Evolutionary conservation across 129 eudicot species (phyloP).

Genomic region (carrot (Daucus carota)): DNA sequence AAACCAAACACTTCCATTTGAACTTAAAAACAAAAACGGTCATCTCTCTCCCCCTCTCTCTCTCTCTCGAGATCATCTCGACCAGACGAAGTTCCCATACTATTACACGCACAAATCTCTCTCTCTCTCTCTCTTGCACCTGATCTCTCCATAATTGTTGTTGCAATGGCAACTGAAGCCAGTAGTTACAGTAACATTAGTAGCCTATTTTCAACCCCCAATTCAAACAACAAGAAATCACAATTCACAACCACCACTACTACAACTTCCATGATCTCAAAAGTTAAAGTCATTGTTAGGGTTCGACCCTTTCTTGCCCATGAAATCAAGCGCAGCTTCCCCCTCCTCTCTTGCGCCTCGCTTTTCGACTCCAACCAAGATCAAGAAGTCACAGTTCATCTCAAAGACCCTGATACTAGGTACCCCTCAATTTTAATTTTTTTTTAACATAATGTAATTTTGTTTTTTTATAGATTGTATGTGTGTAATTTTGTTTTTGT

Average conservation of each 20-base stretch:
- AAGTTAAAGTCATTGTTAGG: constrained; percentile 62
- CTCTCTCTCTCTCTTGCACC: not conserved
- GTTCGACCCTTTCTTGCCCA: constrained; percentile 67
- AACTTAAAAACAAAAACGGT: not conserved
- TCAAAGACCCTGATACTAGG: constrained; percentile 80
- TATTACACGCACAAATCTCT: too few relatives aligned
- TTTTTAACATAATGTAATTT: too few relatives aligned
- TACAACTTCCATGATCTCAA: constrained; percentile 24
- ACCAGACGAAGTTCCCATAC: too few relatives aligned
- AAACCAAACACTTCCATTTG: not conserved
- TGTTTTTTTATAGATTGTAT: not conserved
- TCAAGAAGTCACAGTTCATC: constrained; percentile 55
- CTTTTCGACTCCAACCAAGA: constrained; percentile 23
- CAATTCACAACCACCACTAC: not conserved
- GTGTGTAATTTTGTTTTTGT: not conserved
- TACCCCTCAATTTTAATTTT: not conserved
- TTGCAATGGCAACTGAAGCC: constrained; percentile 4
- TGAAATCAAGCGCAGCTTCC: constrained; percentile 19
- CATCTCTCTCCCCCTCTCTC: not conserved
- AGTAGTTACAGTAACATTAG: not conserved
- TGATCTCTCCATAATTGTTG: not conserved
- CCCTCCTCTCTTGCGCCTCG: constrained; percentile 42
- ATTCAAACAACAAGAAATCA: constrained; percentile 16
- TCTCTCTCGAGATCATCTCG: not conserved
- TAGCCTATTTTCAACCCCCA: not conserved